Base-by-base conservation (phyloP, 805 yeast genomes). In the Starmerella floris region DNA sequence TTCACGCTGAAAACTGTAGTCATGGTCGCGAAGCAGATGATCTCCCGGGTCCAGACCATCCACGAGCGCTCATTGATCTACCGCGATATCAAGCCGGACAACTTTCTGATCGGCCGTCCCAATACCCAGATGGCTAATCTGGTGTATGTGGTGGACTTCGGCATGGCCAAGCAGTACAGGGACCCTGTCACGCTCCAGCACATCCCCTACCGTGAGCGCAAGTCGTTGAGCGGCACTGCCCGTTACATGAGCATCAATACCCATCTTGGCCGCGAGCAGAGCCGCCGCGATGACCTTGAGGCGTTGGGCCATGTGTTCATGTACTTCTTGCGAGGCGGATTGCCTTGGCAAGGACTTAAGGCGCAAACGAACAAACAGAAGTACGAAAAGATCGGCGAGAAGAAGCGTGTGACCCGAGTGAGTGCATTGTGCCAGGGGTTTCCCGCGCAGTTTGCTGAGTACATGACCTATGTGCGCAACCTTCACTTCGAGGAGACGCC, bases 271-370 rank as follows among this genome's bases (percentile, higher is more conserved):
- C 76, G 96, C 56, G 98, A 91, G 63, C 98, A 91, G 67, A 77
- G 83, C 56, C 78, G 98, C 60, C 73, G 98, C 56, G 98, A 91
- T 59, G 98, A 91, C 64, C 72, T 91, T 58, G 98, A 91, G 66
- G 83, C 94, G 43, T 70, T 91, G 58, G 98, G 96, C 27, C 96
- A 91, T 62, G 98, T 91, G 8, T 84, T 91, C 58, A 82, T 91
- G 68, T 91, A 91, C 64, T 91, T 91, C 63, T 64, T 88, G 51
- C 49, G 54, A 30, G 98, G 98, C 36, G 83, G 83, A 45, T 69
- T 91, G 57, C 98, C 98, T 49, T 91, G 98, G 98, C 98, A 91
- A 68, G 98, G 98, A 22, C 70, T 91, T 53, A 88, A 91, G 62
- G 98, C 98, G 5, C 95, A 95, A 51, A 87, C 95, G 32, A 91